Percentiles rank a stretch among this genome's conserved stretches.
Conservation (phyloP, 208 protist genomes). For the Leishmania guyanensis region DNA sequence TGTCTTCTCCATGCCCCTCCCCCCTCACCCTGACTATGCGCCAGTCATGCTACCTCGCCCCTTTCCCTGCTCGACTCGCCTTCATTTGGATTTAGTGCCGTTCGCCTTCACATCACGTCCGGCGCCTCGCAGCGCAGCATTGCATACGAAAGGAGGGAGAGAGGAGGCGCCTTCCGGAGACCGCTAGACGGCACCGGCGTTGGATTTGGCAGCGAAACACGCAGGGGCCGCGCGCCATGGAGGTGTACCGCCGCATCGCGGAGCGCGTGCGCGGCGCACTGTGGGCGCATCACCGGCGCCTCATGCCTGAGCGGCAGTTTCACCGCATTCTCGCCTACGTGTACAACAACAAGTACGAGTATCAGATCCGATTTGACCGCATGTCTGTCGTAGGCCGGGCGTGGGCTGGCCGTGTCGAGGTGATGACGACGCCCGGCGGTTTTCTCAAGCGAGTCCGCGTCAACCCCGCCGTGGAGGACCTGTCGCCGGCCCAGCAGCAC, state of each 20-base stretch:
- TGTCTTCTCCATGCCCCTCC: background rate
- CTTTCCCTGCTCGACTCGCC: background rate
- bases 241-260: slow-evolving; percentile 90
- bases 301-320: slow-evolving; percentile 91
- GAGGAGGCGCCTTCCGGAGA: background rate
- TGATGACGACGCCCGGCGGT: slow-evolving; percentile 83
- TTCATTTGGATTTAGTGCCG: background rate
- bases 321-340: slow-evolving; percentile 93
- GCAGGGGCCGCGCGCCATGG: slow-evolving; percentile 42
- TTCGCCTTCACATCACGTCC: background rate
- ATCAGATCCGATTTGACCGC: slow-evolving; percentile 90
- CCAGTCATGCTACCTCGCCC: background rate
- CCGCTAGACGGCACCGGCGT: background rate
- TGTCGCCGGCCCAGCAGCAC: slow-evolving; percentile 53
- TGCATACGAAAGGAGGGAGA: background rate
- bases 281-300: slow-evolving; percentile 91
- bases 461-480: slow-evolving; percentile 79
- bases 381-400: slow-evolving; percentile 87
- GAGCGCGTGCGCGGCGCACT: slow-evolving; percentile 89
- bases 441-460: slow-evolving; percentile 87
- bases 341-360: slow-evolving; percentile 95
- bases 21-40: background rate
- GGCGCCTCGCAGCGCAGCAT: background rate
- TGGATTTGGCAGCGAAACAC: background rate
- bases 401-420: slow-evolving; percentile 85